Evolutionary conservation across 2,329 filamentous ascomycete species (phyloP), one percentile per base, ranked within the genome.

Genomic region (Rhinocladiella mackenziei): DNA sequence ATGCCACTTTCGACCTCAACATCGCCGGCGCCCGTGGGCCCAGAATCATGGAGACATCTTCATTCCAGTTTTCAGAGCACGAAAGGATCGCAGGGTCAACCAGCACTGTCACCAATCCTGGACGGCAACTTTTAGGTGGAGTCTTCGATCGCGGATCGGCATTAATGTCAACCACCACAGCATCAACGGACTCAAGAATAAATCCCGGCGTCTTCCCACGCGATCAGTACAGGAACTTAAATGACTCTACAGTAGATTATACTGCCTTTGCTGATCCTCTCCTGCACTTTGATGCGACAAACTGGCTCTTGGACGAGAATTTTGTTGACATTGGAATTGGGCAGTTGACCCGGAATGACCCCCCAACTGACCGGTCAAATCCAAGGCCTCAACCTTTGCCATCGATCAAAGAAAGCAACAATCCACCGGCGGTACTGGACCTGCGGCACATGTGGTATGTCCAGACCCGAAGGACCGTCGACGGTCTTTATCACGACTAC

Each of bases 281-380:
- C 5, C n/a, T 31, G n/a, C 37, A 31, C 1, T 35, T 39, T 31
- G 43, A 37, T 37, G n/a, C 37, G 5, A 14, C 43, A 2, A 41
- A 46, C 23, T 46, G 43, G 43, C 31, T 46, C 13, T 23, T 46
- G 5, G 43, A 46, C 13, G 43, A 46, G 4, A 36, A 25, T 31
- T 32, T 46, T 19, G 23, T 26, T 7, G 23, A 26, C 23, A 7
- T 26, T 26, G 23, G 11, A 11, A 25, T 28, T 29, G 23, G 9
- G 4, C 14, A 3, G 4, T 10, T 36, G 2, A n/a, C 14, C 17
- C 17, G 22, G 20, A 25, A 25, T 37, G 23, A 26, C 23, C 7
- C 23, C 7, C 23, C 20, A 9, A 23, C 10, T 26, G 23, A 26
- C 13, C 31, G 32, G 25, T 8, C 19, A 17, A n/a, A 17, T 22